Evolutionary conservation across 2,329 filamentous ascomycete species (phyloP).

Genomic region (Proliferodiscus dingleyae): DNA sequence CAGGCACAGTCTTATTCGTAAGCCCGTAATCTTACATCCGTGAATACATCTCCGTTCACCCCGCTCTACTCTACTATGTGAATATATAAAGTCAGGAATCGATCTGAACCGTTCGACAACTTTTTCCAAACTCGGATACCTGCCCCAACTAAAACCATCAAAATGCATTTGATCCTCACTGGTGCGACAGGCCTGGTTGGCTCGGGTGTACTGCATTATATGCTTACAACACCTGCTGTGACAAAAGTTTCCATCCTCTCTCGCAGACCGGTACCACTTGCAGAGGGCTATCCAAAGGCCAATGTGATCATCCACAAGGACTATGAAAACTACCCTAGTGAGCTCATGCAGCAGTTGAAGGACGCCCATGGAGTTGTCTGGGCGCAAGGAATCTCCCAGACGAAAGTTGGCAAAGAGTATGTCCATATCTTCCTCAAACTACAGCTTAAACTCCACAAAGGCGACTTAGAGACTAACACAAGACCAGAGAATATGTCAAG

Average conservation of each 20-base stretch:
- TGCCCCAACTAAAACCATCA: no score
- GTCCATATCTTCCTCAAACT: slow-evolving; percentile 21
- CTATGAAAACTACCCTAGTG: slow-evolving; percentile 55
- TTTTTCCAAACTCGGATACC: no score
- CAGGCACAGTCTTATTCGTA: no score
- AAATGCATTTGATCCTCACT: slow-evolving; percentile 62
- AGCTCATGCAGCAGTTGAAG: slow-evolving; percentile 53
- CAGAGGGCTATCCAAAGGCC: slow-evolving; percentile 54
- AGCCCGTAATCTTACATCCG: no score
- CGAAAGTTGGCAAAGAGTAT: slow-evolving; percentile 53
- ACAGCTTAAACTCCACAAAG: background rate
- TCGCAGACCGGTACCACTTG: slow-evolving; percentile 59
- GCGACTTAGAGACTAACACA: background rate
- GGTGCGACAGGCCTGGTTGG: slow-evolving; percentile 66
- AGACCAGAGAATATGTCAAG: slow-evolving; percentile 52
- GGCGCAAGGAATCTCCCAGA: slow-evolving; percentile 65
- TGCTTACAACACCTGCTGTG: slow-evolving; percentile 49
- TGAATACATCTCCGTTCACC: no score
- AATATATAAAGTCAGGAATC: no score
- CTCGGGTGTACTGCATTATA: slow-evolving; percentile 54
- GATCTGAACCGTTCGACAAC: no score
- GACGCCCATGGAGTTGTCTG: slow-evolving; percentile 67
- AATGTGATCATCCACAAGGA: slow-evolving; percentile 65
- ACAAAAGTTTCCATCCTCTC: slow-evolving; percentile 65
- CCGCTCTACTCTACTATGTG: no score